Evolutionary conservation across 1,284 basidiomycete genomes (phyloP), one percentile per base, ranked within the genome.

Genomic region (Puccinia coronata): DNA sequence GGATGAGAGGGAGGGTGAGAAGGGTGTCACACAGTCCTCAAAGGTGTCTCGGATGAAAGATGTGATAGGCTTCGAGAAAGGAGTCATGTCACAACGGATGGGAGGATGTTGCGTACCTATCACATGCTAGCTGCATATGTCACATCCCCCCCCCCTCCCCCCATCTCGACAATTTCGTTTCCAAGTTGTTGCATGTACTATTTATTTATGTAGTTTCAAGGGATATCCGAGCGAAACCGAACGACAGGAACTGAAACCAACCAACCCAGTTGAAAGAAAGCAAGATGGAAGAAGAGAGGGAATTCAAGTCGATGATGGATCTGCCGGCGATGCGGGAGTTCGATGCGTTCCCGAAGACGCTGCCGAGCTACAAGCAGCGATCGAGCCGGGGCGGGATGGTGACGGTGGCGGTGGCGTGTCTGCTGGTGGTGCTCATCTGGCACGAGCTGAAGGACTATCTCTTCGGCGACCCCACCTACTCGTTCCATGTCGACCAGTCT

Each of bases 371-470:
- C 89, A 94, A 92, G 84, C 87, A 92, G 31, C 91, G 92, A 80
- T 94, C 95, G 1, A 91, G 92, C 83, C 91, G 92, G 25, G 92
- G 96, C 69, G 96, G 96, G 0, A 90, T 96, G 84, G 87, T 96
- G 85, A 98, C 96, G 6, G 85, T 97, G 82, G 88, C 95, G 75
- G 91, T 98, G 34, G 88, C 89, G 1, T 82, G 92, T 23, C 84
- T 94, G 67, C 92, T 94, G 23, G 88, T 93, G 75, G 83, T 93
- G 51, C 89, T 95, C 39, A 88, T 94, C 77, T 89, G 95, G 84
- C 94, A 95, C 84, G 96, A 98, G 84, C 87, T 96, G 63, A 91
- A 91, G 69, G 93, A 96, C 84, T 98, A 91, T 85, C 88, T 98
- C 47, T 98, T 92, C 89, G 95, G 95, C 71, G 95, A 94, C 89